Percentiles rank a stretch among this genome's conserved stretches.
Evolutionary conservation across 2,329 filamentous ascomycete species (phyloP).

Genomic region (Diaporthe aspalathi): DNA sequence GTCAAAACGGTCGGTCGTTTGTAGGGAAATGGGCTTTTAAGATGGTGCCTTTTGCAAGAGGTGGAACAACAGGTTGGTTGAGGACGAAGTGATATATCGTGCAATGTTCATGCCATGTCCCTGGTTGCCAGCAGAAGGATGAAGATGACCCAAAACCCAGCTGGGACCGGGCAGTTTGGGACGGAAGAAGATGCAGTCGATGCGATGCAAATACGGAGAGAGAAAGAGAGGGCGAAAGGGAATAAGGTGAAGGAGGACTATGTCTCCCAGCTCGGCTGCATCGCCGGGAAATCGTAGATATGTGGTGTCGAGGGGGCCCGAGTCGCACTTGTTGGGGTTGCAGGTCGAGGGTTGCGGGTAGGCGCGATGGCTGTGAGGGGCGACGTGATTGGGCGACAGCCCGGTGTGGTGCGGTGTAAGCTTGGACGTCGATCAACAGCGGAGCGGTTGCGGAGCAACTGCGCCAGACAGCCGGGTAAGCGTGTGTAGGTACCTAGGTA

Average conservation of each 20-base stretch:
- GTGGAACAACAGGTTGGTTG: not conserved
- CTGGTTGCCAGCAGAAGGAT: slow-evolving; percentile 14
- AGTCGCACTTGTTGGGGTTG: slow-evolving; percentile 15
- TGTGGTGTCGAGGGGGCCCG: slow-evolving; percentile 22
- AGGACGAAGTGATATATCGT: slow-evolving; percentile 29
- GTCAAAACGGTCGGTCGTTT: not conserved
- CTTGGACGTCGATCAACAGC: slow-evolving; percentile 11
- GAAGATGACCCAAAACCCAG: slow-evolving; percentile 9
- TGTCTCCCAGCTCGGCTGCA: not conserved
- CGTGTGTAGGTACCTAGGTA: too few relatives aligned
- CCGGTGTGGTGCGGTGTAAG: slow-evolving; percentile 17
- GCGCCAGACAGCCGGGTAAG: slow-evolving; percentile 18
- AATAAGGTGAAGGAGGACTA: slow-evolving; percentile 15
- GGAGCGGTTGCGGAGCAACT: slow-evolving; percentile 21
- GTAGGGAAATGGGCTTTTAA: slow-evolving; percentile 30
- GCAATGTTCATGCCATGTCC: slow-evolving; percentile 26
- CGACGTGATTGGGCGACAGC: not conserved
- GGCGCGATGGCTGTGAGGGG: not conserved
- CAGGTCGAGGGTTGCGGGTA: not conserved
- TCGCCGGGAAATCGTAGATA: slow-evolving; percentile 21
- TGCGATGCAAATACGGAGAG: not conserved
- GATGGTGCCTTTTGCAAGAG: slow-evolving; percentile 23
- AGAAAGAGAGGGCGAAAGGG: not conserved
- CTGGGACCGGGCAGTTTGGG: not conserved
- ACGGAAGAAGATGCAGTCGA: not conserved